These are phyloP conservation scores for Parachaetomium inaequale DNA, from an alignment of 495 filamentous ascomycete genomes.

Conservation along the genomic window DNA sequence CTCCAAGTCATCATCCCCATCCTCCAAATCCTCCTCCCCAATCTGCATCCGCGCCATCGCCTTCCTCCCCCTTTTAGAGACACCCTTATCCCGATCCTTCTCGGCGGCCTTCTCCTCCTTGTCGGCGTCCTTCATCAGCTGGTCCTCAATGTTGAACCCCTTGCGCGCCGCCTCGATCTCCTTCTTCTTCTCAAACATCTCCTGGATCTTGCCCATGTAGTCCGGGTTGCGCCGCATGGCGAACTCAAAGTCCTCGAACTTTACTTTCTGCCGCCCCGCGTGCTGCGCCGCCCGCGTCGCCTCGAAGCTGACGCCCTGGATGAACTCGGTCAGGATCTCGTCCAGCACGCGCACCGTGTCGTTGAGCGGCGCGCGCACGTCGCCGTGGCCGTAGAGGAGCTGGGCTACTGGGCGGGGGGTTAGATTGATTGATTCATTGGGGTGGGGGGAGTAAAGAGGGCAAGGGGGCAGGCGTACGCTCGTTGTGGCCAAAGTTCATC, in stretches of 20 bases:
- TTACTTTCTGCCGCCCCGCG: conserved; percentile 86
- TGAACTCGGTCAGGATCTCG: conserved; percentile 89
- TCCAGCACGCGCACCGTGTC: conserved; percentile 84
- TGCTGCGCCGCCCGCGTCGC: conserved; percentile 78
- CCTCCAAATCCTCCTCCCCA: conserved; percentile 36
- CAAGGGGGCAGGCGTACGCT: conserved; percentile 55
- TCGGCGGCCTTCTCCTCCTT: conserved; percentile 39
- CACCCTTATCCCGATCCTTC: conserved; percentile 12
- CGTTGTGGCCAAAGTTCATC: conserved; percentile 73
- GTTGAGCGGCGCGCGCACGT: conserved; percentile 64
- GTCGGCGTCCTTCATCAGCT: conserved; percentile 40
- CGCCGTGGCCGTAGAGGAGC: conserved; percentile 85
- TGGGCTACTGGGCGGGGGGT: conserved; percentile 56
- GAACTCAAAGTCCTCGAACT: conserved; percentile 96
- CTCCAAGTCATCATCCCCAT: conserved; percentile 33
- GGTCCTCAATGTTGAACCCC: conserved; percentile 52
- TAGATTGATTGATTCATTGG: background rate
- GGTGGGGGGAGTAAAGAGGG: conserved; percentile 7
- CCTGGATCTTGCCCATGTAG: conserved; percentile 86
- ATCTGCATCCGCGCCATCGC: conserved; percentile 13
- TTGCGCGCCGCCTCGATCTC: conserved; percentile 73
- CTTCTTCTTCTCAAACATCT: conserved; percentile 76
- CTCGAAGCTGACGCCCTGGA: conserved; percentile 83
- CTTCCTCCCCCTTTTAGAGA: conserved; percentile 6
- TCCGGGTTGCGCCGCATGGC: conserved; percentile 77